phyloP scores from a whole-genome alignment of 768 basidiomycete species.

The Mycena venus region DNA sequence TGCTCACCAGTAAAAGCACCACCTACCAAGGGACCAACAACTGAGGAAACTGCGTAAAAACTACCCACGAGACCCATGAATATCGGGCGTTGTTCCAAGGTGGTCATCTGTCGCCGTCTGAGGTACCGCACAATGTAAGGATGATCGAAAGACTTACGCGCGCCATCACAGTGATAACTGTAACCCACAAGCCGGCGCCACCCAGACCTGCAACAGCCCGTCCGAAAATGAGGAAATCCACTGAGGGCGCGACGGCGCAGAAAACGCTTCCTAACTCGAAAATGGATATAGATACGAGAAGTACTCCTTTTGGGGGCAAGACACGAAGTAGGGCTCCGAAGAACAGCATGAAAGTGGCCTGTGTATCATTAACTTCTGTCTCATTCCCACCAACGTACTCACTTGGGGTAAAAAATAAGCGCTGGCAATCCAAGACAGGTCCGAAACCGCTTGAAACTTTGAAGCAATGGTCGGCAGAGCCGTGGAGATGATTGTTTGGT shows the following conservation, averaged over 20 bases:
- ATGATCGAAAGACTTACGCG: not conserved
- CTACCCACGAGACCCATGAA: slow-evolving; percentile 24
- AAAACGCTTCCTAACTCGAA: slow-evolving; percentile 34
- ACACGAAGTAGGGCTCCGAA: slow-evolving; percentile 29
- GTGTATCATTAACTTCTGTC: not conserved
- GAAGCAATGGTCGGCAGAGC: slow-evolving; percentile 41
- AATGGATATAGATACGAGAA: slow-evolving; percentile 23
- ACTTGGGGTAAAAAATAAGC: slow-evolving; percentile 27
- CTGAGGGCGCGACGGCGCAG: slow-evolving; percentile 28
- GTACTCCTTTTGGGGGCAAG: slow-evolving; percentile 33
- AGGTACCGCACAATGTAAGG: not conserved
- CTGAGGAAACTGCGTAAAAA: slow-evolving; percentile 20
- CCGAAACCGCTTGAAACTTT: slow-evolving; percentile 36
- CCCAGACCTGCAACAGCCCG: slow-evolving; percentile 31
- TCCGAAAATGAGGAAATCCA: slow-evolving; percentile 28
- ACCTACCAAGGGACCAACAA: slow-evolving; percentile 26
- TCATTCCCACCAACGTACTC: too few species aligned
- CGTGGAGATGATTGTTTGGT: slow-evolving; percentile 34
- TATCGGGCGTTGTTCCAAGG: slow-evolving; percentile 8
- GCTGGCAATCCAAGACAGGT: slow-evolving; percentile 39
- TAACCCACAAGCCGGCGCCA: slow-evolving; percentile 26
- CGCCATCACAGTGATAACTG: slow-evolving; percentile 20
- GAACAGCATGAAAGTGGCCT: slow-evolving; percentile 29
- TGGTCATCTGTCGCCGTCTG: slow-evolving; percentile 5
- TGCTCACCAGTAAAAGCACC: slow-evolving; percentile 26